phyloP scores from a whole-genome alignment of 805 yeast species.

The Zygotorulaspora florentina region DNA sequence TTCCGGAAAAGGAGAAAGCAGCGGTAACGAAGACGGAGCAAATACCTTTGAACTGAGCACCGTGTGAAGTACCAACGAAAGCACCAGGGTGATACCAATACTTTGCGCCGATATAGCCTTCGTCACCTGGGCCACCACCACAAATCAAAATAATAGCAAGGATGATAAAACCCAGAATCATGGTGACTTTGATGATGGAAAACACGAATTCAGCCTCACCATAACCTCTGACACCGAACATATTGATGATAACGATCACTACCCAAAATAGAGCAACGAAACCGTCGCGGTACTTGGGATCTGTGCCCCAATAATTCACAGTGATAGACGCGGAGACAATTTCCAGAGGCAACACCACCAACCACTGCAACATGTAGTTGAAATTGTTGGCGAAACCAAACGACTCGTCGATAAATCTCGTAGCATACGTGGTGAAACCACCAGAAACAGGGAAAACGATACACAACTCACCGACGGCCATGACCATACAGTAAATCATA shows the following conservation, averaged over 20 bases:
- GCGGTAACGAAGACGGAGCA: constrained; percentile 53
- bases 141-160: constrained; percentile 47
- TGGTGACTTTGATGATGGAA: constrained; percentile 45
- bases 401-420: constrained; percentile 56
- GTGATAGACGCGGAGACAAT: constrained; percentile 53
- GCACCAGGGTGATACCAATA: constrained; percentile 59
- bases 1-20: constrained; percentile 51
- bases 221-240: constrained; percentile 52
- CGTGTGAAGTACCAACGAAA: constrained; percentile 43
- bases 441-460: constrained; percentile 61
- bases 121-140: constrained; percentile 46
- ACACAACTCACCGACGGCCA: constrained; percentile 58
- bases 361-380: constrained; percentile 52
- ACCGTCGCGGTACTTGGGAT: constrained; percentile 45
- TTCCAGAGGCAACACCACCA: constrained; percentile 49
- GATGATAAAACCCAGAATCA: constrained; percentile 52
- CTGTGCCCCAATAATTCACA: constrained; percentile 47
- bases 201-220: constrained; percentile 53
- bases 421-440: constrained; percentile 58
- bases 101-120: constrained; percentile 42
- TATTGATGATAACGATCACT: constrained; percentile 44
- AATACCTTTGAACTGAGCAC: constrained; percentile 46
- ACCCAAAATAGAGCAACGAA: constrained; percentile 48
- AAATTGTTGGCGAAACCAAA: constrained; percentile 62
- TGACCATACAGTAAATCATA: constrained; percentile 55